Evolutionary conservation across 2,329 filamentous ascomycete genomes (phyloP).

Genomic region (Diaporthe citriasiana): DNA sequence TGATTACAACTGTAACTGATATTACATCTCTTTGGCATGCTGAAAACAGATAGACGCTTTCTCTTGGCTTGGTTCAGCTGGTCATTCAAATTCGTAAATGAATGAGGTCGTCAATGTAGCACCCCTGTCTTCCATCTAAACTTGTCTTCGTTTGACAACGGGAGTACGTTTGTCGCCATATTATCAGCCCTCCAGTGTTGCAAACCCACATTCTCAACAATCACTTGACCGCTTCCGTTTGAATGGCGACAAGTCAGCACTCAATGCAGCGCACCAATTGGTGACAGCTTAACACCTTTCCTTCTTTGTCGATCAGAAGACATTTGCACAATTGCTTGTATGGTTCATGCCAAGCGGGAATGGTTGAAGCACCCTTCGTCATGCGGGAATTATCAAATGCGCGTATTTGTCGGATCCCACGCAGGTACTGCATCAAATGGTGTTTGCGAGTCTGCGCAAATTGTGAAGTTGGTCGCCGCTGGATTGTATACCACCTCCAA

Average conservation of each 20-base stretch:
- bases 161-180: background rate
- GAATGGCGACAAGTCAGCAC: background rate
- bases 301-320: background rate
- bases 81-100: too few species aligned
- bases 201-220: background rate
- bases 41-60: background rate
- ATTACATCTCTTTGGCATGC: background rate
- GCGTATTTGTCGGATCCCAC: too few species aligned
- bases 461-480: background rate
- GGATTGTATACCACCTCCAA: background rate
- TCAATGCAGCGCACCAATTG: background rate
- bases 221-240: too few species aligned
- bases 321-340: background rate
- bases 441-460: conserved; percentile 8
- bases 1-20: background rate
- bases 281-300: background rate
- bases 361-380: background rate
- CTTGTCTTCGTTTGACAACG: background rate
- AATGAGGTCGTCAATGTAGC: background rate
- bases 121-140: background rate
- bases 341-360: background rate
- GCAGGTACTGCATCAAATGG: background rate
- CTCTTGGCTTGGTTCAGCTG: background rate
- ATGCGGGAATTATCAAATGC: background rate
- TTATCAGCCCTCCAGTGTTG: background rate